Percentiles rank a stretch among this genome's conserved stretches.
These are phyloP conservation scores for Gentiana straminea DNA, from an alignment of 257 asterid species.

Conservation along the genomic window DNA sequence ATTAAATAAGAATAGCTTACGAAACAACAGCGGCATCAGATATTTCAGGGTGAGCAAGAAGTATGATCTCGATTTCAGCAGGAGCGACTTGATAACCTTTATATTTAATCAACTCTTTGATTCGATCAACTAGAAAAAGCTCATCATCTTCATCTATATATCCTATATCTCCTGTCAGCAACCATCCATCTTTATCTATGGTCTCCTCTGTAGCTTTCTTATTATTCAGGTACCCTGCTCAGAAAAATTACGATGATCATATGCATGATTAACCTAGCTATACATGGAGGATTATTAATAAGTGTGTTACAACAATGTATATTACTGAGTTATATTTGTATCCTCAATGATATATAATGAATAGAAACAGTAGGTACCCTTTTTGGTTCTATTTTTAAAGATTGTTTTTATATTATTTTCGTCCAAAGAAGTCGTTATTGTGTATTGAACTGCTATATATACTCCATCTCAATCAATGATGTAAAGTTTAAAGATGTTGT, in stretches of 20 bases:
- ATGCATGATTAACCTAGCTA: no score
- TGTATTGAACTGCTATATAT: no score
- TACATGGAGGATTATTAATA: no score
- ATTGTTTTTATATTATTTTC: no score
- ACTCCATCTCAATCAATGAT: no score
- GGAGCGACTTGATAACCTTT: conserved; percentile 44
- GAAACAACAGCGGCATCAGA: conserved; percentile 35
- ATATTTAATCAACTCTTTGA: conserved; percentile 34
- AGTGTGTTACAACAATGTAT: no score
- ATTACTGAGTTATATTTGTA: no score
- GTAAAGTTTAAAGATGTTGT: no score
- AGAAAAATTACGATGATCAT: background rate
- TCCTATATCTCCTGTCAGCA: conserved; percentile 38
- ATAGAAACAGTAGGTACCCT: no score
- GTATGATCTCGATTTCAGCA: conserved; percentile 32
- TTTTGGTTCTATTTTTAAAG: no score
- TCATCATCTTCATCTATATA: conserved; percentile 28
- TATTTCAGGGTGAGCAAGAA: conserved; percentile 20
- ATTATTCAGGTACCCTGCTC: conserved; percentile 27
- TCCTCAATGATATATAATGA: no score
- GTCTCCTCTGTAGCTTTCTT: conserved; percentile 20
- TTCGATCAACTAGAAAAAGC: conserved; percentile 28
- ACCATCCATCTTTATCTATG: conserved; percentile 35
- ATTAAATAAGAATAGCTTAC: conserved; percentile 13
- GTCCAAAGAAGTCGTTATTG: no score